Evolutionary conservation across 768 basidiomycete species (phyloP).

Genomic region (Phaffia tasmanica): DNA sequence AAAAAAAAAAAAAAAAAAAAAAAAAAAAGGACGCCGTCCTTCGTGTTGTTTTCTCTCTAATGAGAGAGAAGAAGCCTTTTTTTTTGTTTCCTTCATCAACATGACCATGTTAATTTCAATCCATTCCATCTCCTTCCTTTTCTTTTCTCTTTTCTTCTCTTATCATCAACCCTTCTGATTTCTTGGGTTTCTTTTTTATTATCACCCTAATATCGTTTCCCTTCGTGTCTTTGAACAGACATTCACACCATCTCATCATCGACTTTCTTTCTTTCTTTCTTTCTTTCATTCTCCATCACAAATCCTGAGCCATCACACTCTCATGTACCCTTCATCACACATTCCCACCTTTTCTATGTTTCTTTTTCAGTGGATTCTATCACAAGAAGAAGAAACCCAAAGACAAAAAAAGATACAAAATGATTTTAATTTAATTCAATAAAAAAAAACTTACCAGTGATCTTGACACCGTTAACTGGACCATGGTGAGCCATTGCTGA

Average conservation of each 20-base stretch:
- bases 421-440: background rate
- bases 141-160: background rate
- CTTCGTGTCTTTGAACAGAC: background rate
- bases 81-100: too few relatives aligned
- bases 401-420: too few relatives aligned
- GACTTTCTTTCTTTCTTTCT: too few relatives aligned
- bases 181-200: background rate
- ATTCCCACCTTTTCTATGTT: background rate
- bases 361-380: constrained; percentile 24
- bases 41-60: too few relatives aligned
- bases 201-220: too few relatives aligned
- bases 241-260: background rate
- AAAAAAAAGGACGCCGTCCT: too few relatives aligned
- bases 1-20: too few relatives aligned
- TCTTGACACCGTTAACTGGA: constrained; percentile 78
- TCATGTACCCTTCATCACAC: background rate
- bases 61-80: too few relatives aligned
- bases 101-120: too few relatives aligned
- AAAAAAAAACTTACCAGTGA: constrained; percentile 54
- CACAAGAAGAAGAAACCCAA: constrained; percentile 16
- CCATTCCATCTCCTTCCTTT: too few relatives aligned
- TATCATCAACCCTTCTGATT: background rate
- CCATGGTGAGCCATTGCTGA: constrained; percentile 36
- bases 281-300: too few relatives aligned
- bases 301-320: background rate